phyloP scores from a whole-genome alignment of 2,329 filamentous ascomycete genomes.

The Zasmidium angulare region DNA sequence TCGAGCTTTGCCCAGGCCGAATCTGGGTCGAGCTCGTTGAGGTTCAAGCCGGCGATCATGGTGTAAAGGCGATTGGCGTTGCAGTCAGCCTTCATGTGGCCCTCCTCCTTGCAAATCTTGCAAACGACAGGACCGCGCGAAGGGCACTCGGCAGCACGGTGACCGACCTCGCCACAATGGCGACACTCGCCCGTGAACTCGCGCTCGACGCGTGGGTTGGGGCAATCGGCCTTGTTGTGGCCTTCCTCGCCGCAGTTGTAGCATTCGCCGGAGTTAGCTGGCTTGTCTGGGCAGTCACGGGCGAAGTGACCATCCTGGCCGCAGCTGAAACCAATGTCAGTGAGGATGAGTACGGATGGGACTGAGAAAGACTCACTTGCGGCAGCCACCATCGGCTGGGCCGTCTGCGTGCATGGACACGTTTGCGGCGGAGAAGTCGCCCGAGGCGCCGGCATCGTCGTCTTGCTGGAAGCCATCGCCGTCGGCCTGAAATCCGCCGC shows the following conservation, averaged over 20 bases:
- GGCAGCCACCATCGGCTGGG: conserved; percentile 38
- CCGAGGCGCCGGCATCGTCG: conserved; percentile 12
- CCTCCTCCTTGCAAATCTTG: conserved; percentile 61
- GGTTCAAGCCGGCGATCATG: conserved; percentile 45
- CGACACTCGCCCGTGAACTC: conserved; percentile 60
- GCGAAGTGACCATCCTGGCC: conserved; percentile 46
- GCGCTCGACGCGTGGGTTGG: conserved; percentile 55
- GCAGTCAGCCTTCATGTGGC: conserved; percentile 57
- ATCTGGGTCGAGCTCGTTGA: conserved; percentile 44
- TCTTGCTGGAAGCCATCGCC: conserved; percentile 1
- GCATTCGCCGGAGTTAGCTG: conserved; percentile 48
- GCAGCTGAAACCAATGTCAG: conserved; percentile 41
- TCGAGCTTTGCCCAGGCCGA: conserved; percentile 59
- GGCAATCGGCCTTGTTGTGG: conserved; percentile 64
- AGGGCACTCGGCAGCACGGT: conserved; percentile 64
- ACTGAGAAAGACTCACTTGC: conserved; percentile 38
- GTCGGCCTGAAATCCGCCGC: conserved; percentile 15
- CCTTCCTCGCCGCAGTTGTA: conserved; percentile 54
- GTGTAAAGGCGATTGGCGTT: conserved; percentile 60
- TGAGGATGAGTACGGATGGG: not conserved
- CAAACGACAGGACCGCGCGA: conserved; percentile 57
- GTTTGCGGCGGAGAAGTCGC: conserved; percentile 23
- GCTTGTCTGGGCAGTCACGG: conserved; percentile 50
- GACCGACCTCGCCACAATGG: conserved; percentile 55
- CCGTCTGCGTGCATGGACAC: conserved; percentile 31